Evolutionary conservation across 805 yeast genomes (phyloP).

Genomic region (Saturnispora diversa): DNA sequence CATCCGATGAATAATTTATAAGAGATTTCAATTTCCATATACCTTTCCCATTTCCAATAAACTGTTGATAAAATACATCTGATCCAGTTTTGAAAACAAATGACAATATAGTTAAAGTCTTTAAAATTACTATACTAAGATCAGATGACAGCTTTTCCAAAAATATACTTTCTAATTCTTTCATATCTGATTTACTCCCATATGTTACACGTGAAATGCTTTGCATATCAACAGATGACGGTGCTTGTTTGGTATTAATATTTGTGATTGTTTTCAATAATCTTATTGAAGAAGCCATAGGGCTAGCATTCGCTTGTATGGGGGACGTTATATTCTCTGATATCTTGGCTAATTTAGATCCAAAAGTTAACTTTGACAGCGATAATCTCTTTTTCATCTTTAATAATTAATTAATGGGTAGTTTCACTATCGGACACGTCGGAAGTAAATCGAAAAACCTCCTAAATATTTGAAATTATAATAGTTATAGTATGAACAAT

Average conservation of each 20-base stretch:
- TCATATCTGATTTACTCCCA: background rate
- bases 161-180: background rate
- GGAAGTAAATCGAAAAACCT: background rate
- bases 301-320: background rate
- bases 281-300: constrained; percentile 2
- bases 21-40: constrained; percentile 9
- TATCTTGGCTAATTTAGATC: constrained; percentile 1
- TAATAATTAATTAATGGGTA: background rate
- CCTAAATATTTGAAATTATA: no score
- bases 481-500: no score
- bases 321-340: constrained; percentile 3
- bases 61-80: constrained; percentile 5
- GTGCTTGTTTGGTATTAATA: constrained; percentile 3
- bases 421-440: background rate
- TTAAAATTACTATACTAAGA: background rate
- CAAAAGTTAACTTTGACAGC: background rate
- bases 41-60: background rate
- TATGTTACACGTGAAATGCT: constrained; percentile 5
- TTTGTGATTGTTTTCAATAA: constrained; percentile 4
- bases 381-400: constrained; percentile 6
- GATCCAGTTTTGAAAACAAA: constrained; percentile 10
- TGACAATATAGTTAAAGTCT: constrained; percentile 6
- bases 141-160: background rate
- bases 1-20: background rate
- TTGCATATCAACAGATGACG: constrained; percentile 10